These are phyloP conservation scores for Penicillium herquei DNA, from an alignment of 495 filamentous ascomycete genomes.

Conservation along the genomic window DNA sequence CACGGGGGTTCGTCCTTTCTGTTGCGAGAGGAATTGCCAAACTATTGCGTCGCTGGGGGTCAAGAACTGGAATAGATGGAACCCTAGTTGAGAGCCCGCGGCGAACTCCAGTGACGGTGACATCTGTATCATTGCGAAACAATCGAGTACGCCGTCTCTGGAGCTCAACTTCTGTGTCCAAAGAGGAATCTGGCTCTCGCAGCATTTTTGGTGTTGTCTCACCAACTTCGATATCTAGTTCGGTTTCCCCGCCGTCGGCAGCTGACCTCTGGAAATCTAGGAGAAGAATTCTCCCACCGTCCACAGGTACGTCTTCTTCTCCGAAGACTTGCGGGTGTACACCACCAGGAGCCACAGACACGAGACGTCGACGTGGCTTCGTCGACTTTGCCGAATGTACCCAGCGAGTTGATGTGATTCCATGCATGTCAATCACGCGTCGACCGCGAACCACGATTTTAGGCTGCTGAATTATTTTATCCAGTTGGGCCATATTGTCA, in stretches of 20 bases:
- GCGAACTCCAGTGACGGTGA: slow-evolving; percentile 15
- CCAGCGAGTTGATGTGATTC: slow-evolving; percentile 44
- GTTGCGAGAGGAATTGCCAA: slow-evolving; percentile 23
- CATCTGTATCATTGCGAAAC: slow-evolving; percentile 30
- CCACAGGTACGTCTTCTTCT: slow-evolving; percentile 75
- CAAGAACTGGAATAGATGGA: neutral
- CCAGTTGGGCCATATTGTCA: slow-evolving; percentile 32
- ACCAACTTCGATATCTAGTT: slow-evolving; percentile 73
- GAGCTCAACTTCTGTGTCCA: slow-evolving; percentile 80
- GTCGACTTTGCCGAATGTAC: slow-evolving; percentile 23
- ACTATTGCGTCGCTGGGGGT: slow-evolving; percentile 21
- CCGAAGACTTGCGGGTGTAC: slow-evolving; percentile 60
- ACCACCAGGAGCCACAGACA: slow-evolving; percentile 75
- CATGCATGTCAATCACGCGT: slow-evolving; percentile 39
- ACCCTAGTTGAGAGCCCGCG: slow-evolving; percentile 11
- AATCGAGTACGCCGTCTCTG: slow-evolving; percentile 67
- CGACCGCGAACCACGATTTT: slow-evolving; percentile 39
- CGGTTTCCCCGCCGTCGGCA: slow-evolving; percentile 50
- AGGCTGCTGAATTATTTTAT: slow-evolving; percentile 33
- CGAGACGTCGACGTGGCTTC: slow-evolving; percentile 45
- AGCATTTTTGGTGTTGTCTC: slow-evolving; percentile 65
- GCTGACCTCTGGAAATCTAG: slow-evolving; percentile 70
- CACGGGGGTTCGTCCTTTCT: slow-evolving; percentile 17
- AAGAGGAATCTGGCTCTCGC: slow-evolving; percentile 71
- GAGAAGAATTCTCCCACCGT: slow-evolving; percentile 75